Evolutionary conservation across 1,139 yeast genomes (phyloP).

Genomic region (Yamadazyma songkhlaensis): DNA sequence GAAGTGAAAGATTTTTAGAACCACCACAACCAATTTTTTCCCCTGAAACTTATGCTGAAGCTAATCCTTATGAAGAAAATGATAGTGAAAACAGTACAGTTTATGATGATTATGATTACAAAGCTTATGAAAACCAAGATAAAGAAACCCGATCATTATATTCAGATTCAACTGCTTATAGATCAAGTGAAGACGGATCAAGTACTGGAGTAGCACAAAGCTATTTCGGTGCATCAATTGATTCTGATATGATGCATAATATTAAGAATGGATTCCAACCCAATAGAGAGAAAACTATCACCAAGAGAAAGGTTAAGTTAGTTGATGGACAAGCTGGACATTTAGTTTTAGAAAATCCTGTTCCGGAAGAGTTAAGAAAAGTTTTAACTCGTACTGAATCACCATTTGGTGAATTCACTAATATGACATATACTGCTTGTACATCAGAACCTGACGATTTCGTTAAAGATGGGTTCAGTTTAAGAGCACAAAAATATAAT

Average conservation of each 20-base stretch:
- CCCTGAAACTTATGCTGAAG: conserved; percentile 60
- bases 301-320: conserved; percentile 57
- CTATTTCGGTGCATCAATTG: conserved; percentile 45
- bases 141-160: conserved; percentile 34
- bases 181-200: conserved; percentile 28
- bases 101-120: conserved; percentile 32
- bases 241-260: conserved; percentile 45
- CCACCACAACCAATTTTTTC: conserved; percentile 67
- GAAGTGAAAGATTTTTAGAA: conserved; percentile 52
- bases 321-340: conserved; percentile 64
- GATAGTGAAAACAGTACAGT: conserved; percentile 15
- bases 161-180: conserved; percentile 40
- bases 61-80: conserved; percentile 50
- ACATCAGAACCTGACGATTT: conserved; percentile 88
- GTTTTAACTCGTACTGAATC: conserved; percentile 79
- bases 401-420: conserved; percentile 78
- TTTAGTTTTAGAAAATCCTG: conserved; percentile 86
- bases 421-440: conserved; percentile 93
- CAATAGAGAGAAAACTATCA: conserved; percentile 28
- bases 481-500: conserved; percentile 79
- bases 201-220: conserved; percentile 20
- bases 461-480: conserved; percentile 72
- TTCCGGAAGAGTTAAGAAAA: conserved; percentile 80
- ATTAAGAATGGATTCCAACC: conserved; percentile 40
- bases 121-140: conserved; percentile 35